Percentiles rank a stretch among this genome's conserved stretches.
phyloP scores from a whole-genome alignment of 139 green algal species.

The Micractinium sp. region DNA sequence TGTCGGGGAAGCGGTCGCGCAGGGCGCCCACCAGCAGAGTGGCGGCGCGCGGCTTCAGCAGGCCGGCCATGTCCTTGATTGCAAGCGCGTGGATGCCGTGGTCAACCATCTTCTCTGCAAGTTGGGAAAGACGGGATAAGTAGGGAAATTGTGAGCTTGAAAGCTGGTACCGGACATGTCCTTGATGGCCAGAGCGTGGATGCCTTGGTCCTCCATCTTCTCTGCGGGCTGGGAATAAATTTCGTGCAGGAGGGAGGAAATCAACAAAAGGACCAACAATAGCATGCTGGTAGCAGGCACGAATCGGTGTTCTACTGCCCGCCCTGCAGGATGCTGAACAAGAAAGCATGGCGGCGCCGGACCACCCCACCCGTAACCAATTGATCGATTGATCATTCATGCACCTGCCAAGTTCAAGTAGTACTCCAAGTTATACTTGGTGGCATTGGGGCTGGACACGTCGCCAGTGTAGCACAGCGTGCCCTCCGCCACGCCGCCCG shows the following conservation, averaged over 20 bases:
- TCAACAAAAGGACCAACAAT: too few species aligned
- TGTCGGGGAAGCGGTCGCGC: slow-evolving; percentile 76
- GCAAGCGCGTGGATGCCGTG: slow-evolving; percentile 85
- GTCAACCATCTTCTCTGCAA: slow-evolving; percentile 75
- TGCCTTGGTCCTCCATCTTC: too few species aligned
- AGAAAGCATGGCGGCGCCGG: too few species aligned
- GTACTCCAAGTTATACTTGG: slow-evolving; percentile 92
- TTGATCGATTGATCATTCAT: background rate
- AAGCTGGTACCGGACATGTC: too few species aligned
- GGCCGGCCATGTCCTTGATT: slow-evolving; percentile 83
- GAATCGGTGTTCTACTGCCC: too few species aligned
- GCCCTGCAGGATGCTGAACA: too few species aligned
- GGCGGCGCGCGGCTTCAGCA: slow-evolving; percentile 87
- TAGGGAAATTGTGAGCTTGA: background rate
- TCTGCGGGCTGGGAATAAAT: too few species aligned
- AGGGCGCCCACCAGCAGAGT: slow-evolving; percentile 81
- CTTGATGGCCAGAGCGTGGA: too few species aligned
- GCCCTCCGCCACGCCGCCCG: slow-evolving; percentile 80
- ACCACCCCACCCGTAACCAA: too few species aligned
- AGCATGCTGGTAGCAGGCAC: too few species aligned
- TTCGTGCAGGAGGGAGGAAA: too few species aligned
- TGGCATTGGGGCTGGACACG: slow-evolving; percentile 62
- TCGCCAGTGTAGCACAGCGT: slow-evolving; percentile 96
- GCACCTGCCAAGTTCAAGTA: slow-evolving; percentile 81
- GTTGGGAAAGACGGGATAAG: background rate